Base-by-base conservation (phyloP, 2,329 filamentous ascomycete genomes). In the Diaporthe citrichinensis region DNA sequence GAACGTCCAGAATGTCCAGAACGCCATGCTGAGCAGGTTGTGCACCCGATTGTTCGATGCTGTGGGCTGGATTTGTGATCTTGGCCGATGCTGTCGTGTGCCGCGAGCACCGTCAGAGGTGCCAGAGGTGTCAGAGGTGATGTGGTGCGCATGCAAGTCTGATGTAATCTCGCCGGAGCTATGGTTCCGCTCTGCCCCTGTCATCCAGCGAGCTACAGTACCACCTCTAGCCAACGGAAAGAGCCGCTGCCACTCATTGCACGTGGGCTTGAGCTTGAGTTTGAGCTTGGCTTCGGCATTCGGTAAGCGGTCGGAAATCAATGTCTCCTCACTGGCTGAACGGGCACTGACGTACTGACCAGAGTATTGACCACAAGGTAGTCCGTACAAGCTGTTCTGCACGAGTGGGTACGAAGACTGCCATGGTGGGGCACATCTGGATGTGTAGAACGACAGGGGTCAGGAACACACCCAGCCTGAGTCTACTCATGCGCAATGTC, bases 121-220 rank as follows among this genome's bases (percentile, higher is more conserved):
- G 49, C n/a, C 9, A 34, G 17, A 69, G 15, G n/a, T 53, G 49
- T 49, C 17, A 14, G n/a, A 41, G 14, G 65, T 69, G 65, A 69
- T 69, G 65, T 17, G 15, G 15, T 69, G 14, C 17, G n/a, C 34
- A 53, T 39, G 65, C 65, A 69, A 41, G 65, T 69, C 71, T 73
- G 71, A 73, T 73, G 71, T 51, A 73, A 73, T 73, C 34, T 10
- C 58, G 36, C 65, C 71, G 57, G 71, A 73, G 57, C 44, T 4
- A 31, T 31, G 44, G 28, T 36, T 73, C 71, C 71, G 71, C 71
- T 65, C 62, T 51, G 15, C 25, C 17, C 28, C 59, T 65, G 25
- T 10, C 25, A 12, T 46, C 31, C 57, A 39, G 57, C 31, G 14
- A 7, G 34, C n/a, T 39, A 31, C n/a, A n/a, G n/a, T n/a, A n/a